phyloP scores from a whole-genome alignment of 495 filamentous ascomycete genomes.

The Penicillium samsonianum region DNA sequence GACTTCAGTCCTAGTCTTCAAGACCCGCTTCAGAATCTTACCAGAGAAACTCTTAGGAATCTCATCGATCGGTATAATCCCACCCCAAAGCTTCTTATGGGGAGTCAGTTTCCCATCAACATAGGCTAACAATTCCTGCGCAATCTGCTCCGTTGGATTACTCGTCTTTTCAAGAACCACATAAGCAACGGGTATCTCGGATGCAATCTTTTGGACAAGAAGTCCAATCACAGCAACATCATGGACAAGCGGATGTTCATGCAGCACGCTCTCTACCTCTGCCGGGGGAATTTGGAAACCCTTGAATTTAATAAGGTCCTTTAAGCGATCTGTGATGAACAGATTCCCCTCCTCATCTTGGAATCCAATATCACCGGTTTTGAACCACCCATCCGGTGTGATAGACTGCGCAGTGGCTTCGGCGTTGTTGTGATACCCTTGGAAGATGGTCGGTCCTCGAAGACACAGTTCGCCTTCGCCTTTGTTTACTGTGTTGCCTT shows the following conservation, averaged over 20 bases:
- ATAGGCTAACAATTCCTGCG: not conserved
- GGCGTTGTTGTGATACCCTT: conserved; percentile 52
- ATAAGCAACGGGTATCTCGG: conserved; percentile 74
- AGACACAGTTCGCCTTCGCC: conserved; percentile 61
- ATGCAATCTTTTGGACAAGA: conserved; percentile 56
- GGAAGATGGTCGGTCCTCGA: conserved; percentile 57
- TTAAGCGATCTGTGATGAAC: conserved; percentile 58
- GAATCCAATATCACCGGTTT: conserved; percentile 59
- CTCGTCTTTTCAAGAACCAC: conserved; percentile 44
- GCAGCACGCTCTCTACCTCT: conserved; percentile 69
- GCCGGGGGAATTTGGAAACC: conserved; percentile 71
- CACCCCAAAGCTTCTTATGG: conserved; percentile 15
- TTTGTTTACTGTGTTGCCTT: conserved; percentile 39
- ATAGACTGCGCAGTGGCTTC: conserved; percentile 50
- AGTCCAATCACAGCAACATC: conserved; percentile 74
- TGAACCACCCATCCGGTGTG: conserved; percentile 57
- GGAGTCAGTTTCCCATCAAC: not conserved
- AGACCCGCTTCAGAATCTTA: conserved; percentile 17
- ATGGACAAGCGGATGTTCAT: conserved; percentile 61
- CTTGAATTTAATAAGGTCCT: conserved; percentile 51
- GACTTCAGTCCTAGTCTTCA: not conserved
- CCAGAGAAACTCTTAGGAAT: conserved; percentile 13
- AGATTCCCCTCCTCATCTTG: conserved; percentile 48
- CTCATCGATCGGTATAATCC: conserved; percentile 5
- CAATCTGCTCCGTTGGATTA: conserved; percentile 30